A percentile compares a stretch with the other conserved stretches of the same genome.
These are phyloP conservation scores for Caloboletus inedulis DNA, from an alignment of 1,284 basidiomycete genomes.

Conservation along the genomic window DNA sequence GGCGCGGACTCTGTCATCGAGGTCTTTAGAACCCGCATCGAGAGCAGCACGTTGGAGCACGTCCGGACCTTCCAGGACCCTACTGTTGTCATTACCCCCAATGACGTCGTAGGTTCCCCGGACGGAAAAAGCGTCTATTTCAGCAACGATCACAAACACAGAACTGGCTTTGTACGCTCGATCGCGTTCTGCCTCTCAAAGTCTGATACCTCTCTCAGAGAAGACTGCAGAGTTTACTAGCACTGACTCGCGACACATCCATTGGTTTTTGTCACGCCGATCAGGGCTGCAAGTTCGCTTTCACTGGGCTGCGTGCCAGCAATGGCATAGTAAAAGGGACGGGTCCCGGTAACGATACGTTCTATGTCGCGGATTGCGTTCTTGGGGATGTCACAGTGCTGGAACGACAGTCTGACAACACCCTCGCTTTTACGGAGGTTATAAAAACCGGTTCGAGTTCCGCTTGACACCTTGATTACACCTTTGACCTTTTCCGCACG, in stretches of 20 bases:
- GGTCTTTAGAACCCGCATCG: conserved; percentile 58
- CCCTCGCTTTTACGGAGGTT: conserved; percentile 46
- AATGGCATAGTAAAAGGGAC: conserved; percentile 57
- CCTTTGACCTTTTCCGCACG: not conserved
- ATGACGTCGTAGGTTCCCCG: conserved; percentile 61
- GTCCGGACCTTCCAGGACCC: conserved; percentile 57
- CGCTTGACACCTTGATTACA: not conserved
- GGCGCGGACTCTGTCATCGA: conserved; percentile 74
- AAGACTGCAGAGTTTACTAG: conserved; percentile 37
- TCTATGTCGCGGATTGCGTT: conserved; percentile 50
- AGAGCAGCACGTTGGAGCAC: conserved; percentile 46
- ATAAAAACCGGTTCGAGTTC: conserved; percentile 41
- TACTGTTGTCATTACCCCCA: conserved; percentile 59
- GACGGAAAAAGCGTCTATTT: conserved; percentile 63
- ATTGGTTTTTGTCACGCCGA: conserved; percentile 59
- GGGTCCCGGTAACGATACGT: conserved; percentile 42
- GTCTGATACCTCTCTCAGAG: conserved; percentile 13
- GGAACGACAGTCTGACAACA: conserved; percentile 54
- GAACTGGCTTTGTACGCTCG: conserved; percentile 46
- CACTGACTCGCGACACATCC: conserved; percentile 38
- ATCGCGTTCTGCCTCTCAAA: not conserved
- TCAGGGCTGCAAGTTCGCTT: conserved; percentile 56
- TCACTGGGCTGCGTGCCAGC: conserved; percentile 40
- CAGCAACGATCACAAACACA: conserved; percentile 64
- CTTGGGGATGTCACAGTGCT: conserved; percentile 47